Conservation (phyloP, 208 protist species). For the Wallacemonas collosoma region DNA sequence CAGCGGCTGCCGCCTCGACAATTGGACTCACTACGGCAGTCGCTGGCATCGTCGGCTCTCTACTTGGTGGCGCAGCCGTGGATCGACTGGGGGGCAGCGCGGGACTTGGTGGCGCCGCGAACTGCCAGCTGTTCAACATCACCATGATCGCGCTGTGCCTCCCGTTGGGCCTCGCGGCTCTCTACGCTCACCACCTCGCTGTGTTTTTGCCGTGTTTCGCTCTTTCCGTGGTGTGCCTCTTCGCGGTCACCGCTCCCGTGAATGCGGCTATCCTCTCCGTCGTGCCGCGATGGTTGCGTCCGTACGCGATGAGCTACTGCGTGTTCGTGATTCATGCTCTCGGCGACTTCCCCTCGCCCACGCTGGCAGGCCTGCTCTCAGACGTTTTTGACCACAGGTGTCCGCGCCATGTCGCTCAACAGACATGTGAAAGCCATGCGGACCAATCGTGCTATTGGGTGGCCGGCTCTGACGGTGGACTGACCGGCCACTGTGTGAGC, state of each 20-base stretch:
- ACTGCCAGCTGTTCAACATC: constrained; percentile 60
- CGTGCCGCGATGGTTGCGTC: constrained; percentile 61
- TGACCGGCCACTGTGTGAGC: constrained; percentile 43
- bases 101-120: constrained; percentile 38
- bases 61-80: constrained; percentile 59
- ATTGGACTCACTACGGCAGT: constrained; percentile 67
- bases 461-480: constrained; percentile 5
- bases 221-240: constrained; percentile 59
- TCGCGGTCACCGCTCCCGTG: constrained; percentile 78
- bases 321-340: constrained; percentile 89
- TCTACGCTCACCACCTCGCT: constrained; percentile 30
- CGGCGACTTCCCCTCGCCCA: constrained; percentile 90
- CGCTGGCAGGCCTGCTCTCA: constrained; percentile 66
- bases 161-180: constrained; percentile 44
- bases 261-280: constrained; percentile 74
- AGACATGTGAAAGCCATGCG: constrained; percentile 1
- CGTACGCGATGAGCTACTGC: constrained; percentile 84
- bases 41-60: constrained; percentile 68
- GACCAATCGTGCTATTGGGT: constrained; percentile 50
- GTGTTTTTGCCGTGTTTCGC: constrained; percentile 46
- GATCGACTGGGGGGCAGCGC: constrained; percentile 71
- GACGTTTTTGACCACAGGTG: constrained; percentile 60
- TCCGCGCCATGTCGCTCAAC: constrained; percentile 12
- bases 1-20: constrained; percentile 37
- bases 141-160: constrained; percentile 52